Evolutionary conservation across 2,329 filamentous ascomycete species (phyloP).

Genomic region (Scolecobasidium constrictum): DNA sequence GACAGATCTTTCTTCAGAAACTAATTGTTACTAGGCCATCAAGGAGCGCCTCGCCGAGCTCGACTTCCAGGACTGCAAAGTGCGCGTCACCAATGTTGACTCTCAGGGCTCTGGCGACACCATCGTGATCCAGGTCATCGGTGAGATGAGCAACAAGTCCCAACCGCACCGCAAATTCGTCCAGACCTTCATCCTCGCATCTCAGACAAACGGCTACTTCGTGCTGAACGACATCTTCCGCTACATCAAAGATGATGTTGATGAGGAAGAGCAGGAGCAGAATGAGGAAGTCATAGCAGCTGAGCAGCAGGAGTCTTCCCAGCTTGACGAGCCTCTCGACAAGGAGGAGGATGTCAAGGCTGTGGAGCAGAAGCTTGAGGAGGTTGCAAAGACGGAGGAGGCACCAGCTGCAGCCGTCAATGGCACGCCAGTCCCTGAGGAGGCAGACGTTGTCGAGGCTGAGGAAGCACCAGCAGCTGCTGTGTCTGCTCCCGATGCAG

Average conservation of each 20-base stretch:
- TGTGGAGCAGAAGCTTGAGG: slow-evolving; percentile 68
- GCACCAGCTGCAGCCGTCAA: slow-evolving; percentile 23
- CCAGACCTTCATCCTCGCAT: slow-evolving; percentile 93
- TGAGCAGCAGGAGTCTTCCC: slow-evolving; percentile 24
- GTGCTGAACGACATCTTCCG: slow-evolving; percentile 97
- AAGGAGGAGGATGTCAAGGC: slow-evolving; percentile 33
- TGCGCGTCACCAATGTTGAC: slow-evolving; percentile 95
- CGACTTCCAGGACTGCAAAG: slow-evolving; percentile 95
- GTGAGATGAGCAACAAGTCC: slow-evolving; percentile 91
- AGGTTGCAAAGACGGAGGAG: slow-evolving; percentile 31
- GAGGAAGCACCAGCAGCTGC: slow-evolving; percentile 27
- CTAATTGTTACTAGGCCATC: slow-evolving; percentile 52
- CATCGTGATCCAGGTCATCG: slow-evolving; percentile 96
- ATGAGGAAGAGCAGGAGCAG: slow-evolving; percentile 37
- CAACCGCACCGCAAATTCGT: slow-evolving; percentile 90
- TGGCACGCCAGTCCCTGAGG: slow-evolving; percentile 27
- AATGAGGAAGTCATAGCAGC: slow-evolving; percentile 21
- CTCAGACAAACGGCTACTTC: slow-evolving; percentile 95
- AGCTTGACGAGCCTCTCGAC: slow-evolving; percentile 20
- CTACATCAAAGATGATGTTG: slow-evolving; percentile 76
- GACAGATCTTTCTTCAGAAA: slow-evolving; percentile 2
- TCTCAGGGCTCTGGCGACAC: slow-evolving; percentile 85
- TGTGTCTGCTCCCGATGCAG: slow-evolving; percentile 14
- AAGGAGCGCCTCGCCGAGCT: slow-evolving; percentile 88
- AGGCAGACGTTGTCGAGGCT: slow-evolving; percentile 22